These are phyloP conservation scores for Prunus kanzakura DNA, from an alignment of 306 rosid genomes.

Conservation along the genomic window DNA sequence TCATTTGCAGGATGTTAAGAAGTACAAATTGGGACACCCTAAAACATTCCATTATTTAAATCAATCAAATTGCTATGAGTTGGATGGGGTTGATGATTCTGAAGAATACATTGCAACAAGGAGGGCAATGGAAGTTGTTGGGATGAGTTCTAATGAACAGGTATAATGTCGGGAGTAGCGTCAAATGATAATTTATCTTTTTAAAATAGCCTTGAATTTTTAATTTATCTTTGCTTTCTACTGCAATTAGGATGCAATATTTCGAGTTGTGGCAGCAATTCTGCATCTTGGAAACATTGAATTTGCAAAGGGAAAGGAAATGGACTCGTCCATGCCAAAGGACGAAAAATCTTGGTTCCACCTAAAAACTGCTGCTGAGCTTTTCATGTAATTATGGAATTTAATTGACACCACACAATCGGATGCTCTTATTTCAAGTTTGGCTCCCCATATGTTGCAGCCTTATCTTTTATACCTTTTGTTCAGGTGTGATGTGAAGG, in stretches of 20 bases:
- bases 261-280: slow-evolving; percentile 96
- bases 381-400: slow-evolving; percentile 60
- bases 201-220: slow-evolving; percentile 22
- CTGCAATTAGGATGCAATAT: slow-evolving; percentile 75
- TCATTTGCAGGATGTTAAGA: slow-evolving; percentile 62
- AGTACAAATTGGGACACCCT: slow-evolving; percentile 84
- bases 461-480: slow-evolving; percentile 10
- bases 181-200: slow-evolving; percentile 20
- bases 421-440: slow-evolving; percentile 9
- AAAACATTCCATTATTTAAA: slow-evolving; percentile 86
- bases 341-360: slow-evolving; percentile 89
- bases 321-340: slow-evolving; percentile 84
- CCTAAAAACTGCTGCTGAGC: slow-evolving; percentile 84
- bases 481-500: slow-evolving; percentile 93
- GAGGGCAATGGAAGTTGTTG: slow-evolving; percentile 96
- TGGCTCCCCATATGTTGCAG: slow-evolving; percentile 28
- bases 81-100: slow-evolving; percentile 84
- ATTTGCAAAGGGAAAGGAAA: slow-evolving; percentile 87
- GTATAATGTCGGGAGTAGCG: slow-evolving; percentile 40
- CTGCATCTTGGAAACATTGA: slow-evolving; percentile 97
- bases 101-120: slow-evolving; percentile 80
- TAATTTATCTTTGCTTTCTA: slow-evolving; percentile 11
- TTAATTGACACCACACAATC: slow-evolving; percentile 27
- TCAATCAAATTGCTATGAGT: slow-evolving; percentile 76
- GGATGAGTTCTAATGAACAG: slow-evolving; percentile 86